phyloP scores from a whole-genome alignment of 805 yeast genomes.

The Candida corydali region DNA sequence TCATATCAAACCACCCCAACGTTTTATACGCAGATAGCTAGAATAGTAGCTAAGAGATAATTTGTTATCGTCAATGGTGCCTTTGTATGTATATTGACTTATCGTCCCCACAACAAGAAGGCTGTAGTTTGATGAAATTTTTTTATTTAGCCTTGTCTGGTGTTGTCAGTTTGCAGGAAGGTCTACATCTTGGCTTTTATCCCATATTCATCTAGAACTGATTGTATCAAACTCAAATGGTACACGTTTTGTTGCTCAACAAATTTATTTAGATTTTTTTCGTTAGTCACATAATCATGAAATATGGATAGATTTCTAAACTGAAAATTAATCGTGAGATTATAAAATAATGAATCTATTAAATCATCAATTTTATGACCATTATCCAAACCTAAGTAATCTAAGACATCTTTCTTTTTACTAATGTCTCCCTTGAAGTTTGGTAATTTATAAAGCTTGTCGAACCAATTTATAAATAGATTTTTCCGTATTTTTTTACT shows the following conservation, averaged over 20 bases:
- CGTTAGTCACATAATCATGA: slow-evolving; percentile 12
- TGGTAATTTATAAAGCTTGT: slow-evolving; percentile 7
- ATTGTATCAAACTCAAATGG: slow-evolving; percentile 16
- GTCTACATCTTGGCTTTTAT: slow-evolving; percentile 10
- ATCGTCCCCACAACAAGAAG: too few species aligned
- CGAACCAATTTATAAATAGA: slow-evolving; percentile 10
- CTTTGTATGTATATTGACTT: too few species aligned
- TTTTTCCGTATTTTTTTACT: slow-evolving; percentile 7
- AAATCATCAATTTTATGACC: slow-evolving; percentile 35
- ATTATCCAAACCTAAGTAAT: slow-evolving; percentile 6
- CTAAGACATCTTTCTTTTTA: slow-evolving; percentile 4
- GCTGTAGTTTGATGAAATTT: too few species aligned
- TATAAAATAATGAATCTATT: slow-evolving; percentile 37
- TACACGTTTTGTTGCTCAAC: slow-evolving; percentile 16
- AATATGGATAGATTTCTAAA: slow-evolving; percentile 17
- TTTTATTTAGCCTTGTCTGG: too few species aligned
- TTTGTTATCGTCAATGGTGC: too few species aligned
- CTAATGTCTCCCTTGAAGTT: slow-evolving; percentile 6
- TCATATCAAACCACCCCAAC: too few species aligned
- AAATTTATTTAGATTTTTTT: slow-evolving; percentile 20
- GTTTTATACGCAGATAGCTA: too few species aligned
- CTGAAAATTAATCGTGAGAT: slow-evolving; percentile 21
- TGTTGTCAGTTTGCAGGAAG: too few species aligned
- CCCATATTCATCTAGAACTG: slow-evolving; percentile 11
- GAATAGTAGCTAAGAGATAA: too few species aligned